Base-by-base conservation (phyloP, 163 green algal genomes). In the Coccomyxa subellipsoidea region DNA sequence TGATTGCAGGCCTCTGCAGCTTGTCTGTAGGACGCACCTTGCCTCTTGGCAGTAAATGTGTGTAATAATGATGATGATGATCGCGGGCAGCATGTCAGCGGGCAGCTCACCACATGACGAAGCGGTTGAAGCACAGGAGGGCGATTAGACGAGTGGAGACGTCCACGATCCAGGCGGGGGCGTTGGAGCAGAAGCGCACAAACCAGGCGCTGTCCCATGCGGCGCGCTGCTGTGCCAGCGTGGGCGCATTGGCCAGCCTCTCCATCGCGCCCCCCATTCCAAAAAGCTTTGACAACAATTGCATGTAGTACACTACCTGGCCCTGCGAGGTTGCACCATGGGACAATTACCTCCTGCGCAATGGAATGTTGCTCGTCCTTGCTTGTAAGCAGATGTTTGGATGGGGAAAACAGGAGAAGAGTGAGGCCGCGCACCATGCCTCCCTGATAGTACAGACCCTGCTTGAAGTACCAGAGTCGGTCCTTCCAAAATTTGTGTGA, bases 391-490 rank as follows among this genome's bases (percentile, higher is more conserved):
- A n/a, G n/a, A n/a, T n/a, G n/a, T n/a, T n/a, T n/a, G n/a, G n/a
- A n/a, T n/a, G n/a, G n/a, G n/a, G n/a, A n/a, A n/a, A n/a, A n/a
- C n/a, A n/a, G n/a, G n/a, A n/a, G n/a, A n/a, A n/a, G 47, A 27
- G 47, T 5, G 5, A 59, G 47, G 47, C 5, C 23, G 47, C 70
- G 83, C 72, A 96, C 94, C 95, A 99, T 99, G 83, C 96, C 94
- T 53, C 95, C 96, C 88, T 98, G 93, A 87, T 97, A 99, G 91
- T 99, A 99, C 27, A 99, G 92, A 5, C 96, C 96, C 35, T 94
- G 83, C 78, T 93, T 89, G 90, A 99, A 99, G 92, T 99, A 98
- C 85, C 93, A 95, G 69, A 97, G 82, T 9, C 93, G 89, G 37
- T 59, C 87, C 32, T 86, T 88, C 96, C 96, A 99, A 90, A 99